Evolutionary conservation across 139 green algal species (phyloP), one percentile per base, ranked within the genome.

Genomic region (Ulvella scutata): DNA sequence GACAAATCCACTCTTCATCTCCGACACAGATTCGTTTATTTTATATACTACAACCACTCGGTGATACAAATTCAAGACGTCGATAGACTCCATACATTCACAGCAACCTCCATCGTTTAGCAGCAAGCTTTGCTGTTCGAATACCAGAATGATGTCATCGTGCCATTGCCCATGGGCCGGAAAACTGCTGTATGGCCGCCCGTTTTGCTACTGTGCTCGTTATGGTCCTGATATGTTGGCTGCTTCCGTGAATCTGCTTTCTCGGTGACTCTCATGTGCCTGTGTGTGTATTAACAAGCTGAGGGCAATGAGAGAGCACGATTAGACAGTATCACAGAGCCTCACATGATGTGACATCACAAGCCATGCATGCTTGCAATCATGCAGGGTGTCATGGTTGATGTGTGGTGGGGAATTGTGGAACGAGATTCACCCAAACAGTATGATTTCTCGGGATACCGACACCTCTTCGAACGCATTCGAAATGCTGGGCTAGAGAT

Each of bases 301-400:
- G 75, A 82, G 85, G 38, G 87, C 85, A 0, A 80, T 96, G 85
- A 92, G 74, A 88, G 91, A 10, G 89, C 87, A 17, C 79, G 21
- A 59, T 20, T 20, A 26, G 40, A 26, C 1, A 17, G 1, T 20
- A 26, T 20, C 40, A 26, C 40, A 59, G 40, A 59, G 21, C 40
- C 17, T 26, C 40, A 59, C 40, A 17, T 59, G 40, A 20, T 59
- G 0, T 26, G 40, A 17, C 1, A 59, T 0, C 51, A 3, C 51
- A 26, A 67, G 33, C n/a, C 51, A 67, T 96, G 73, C 83, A 90
- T 61, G 91, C 87, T 43, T 79, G 97, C 20, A 87, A 88, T 40
- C 79, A 91, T 97, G 37, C 89, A 96, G 75, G 91, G 91, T 31
- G 88, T 97, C 23, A 97, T 97, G 91, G 89, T 97, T 7, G 91